A percentile compares a stretch with the other conserved stretches of the same genome.
These are phyloP conservation scores for Alternaria triticina DNA, from an alignment of 2,329 filamentous ascomycete species.

Conservation along the genomic window DNA sequence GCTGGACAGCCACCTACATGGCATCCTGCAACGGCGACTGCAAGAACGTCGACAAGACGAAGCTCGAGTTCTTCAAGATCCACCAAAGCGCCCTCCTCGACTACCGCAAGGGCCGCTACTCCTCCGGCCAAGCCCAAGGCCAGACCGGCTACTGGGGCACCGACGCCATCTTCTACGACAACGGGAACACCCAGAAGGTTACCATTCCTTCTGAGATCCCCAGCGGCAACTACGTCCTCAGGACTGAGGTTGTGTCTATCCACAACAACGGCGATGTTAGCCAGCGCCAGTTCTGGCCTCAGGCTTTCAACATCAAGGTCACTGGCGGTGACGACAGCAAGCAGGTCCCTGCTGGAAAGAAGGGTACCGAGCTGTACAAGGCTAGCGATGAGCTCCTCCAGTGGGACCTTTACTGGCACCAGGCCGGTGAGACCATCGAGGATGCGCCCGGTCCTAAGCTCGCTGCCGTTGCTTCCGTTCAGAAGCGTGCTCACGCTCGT, in stretches of 20 bases:
- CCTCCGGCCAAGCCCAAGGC: constrained; percentile 23
- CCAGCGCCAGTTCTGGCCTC: constrained; percentile 45
- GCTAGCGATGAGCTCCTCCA: constrained; percentile 34
- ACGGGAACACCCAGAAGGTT: constrained; percentile 39
- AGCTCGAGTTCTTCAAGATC: constrained; percentile 46
- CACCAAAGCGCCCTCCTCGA: constrained; percentile 35
- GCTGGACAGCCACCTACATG: constrained; percentile 42
- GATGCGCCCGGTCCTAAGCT: constrained; percentile 31
- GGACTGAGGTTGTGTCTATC: constrained; percentile 44
- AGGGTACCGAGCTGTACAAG: constrained; percentile 40
- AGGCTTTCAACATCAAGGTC: constrained; percentile 45
- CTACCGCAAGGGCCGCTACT: constrained; percentile 37
- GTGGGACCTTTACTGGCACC: constrained; percentile 42
- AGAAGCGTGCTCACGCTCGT: constrained; percentile 29
- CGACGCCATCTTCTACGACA: constrained; percentile 45
- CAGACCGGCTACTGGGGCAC: constrained; percentile 42
- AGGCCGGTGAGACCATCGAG: constrained; percentile 28
- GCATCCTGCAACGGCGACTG: constrained; percentile 45
- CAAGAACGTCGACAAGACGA: constrained; percentile 36
- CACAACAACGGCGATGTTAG: constrained; percentile 43
- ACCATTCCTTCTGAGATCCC: constrained; percentile 42
- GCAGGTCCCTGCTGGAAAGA: constrained; percentile 32
- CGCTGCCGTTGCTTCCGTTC: constrained; percentile 22
- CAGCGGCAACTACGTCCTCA: constrained; percentile 44
- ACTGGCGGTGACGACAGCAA: constrained; percentile 36